phyloP scores from a whole-genome alignment of 176 grass and related monocot species.

The Bonia amplexicaulis region DNA sequence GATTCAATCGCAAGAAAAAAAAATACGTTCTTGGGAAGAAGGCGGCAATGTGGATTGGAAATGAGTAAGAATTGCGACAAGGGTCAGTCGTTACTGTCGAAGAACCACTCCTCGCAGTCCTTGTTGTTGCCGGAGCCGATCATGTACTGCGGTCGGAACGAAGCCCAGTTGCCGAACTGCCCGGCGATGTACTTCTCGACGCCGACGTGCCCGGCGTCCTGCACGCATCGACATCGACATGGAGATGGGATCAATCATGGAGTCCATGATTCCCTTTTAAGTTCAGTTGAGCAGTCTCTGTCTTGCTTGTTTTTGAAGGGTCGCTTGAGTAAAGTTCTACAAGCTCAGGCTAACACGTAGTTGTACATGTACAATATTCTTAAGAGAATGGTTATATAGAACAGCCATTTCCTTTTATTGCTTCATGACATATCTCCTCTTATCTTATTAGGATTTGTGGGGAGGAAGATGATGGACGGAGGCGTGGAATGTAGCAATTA shows the following conservation, averaged over 20 bases:
- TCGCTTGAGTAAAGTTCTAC: not conserved
- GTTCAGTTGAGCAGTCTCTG: conserved; percentile 29
- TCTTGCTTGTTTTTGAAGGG: conserved; percentile 1
- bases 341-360: not conserved
- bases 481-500: no score
- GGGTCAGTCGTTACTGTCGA: conserved; percentile 56
- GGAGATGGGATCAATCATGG: not conserved
- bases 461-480: no score
- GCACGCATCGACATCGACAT: not conserved
- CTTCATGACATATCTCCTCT: no score
- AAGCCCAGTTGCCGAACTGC: conserved; percentile 66
- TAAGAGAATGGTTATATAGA: not conserved
- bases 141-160: conserved; percentile 94
- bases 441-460: no score
- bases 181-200: conserved; percentile 82
- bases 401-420: not conserved
- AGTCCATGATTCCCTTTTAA: conserved; percentile 19
- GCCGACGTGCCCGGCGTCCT: conserved; percentile 64
- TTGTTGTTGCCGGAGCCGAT: conserved; percentile 98
- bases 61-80: not conserved
- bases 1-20: not conserved
- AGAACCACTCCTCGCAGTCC: conserved; percentile 99
- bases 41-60: not conserved
- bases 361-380: not conserved
- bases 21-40: not conserved